Evolutionary conservation across 768 basidiomycete genomes (phyloP).

Genomic region (Aureoboletus auriporus): DNA sequence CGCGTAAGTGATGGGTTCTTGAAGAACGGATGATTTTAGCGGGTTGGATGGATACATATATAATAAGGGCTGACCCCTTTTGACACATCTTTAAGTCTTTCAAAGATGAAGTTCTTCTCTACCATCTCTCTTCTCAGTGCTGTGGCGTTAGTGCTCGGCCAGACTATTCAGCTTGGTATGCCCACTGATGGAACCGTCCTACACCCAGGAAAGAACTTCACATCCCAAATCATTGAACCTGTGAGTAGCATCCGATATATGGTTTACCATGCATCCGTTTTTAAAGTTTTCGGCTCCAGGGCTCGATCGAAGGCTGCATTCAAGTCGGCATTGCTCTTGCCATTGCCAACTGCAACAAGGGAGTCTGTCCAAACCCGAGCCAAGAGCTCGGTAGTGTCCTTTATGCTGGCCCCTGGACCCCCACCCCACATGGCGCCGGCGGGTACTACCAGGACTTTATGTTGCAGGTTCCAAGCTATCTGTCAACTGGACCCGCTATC

Average conservation of each 20-base stretch:
- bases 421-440: conserved; percentile 12
- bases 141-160: conserved; percentile 14
- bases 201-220: conserved; percentile 14
- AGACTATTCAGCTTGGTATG: conserved; percentile 25
- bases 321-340: conserved; percentile 31
- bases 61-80: too few relatives aligned
- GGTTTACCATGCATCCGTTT: neutral
- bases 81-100: too few relatives aligned
- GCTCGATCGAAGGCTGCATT: conserved; percentile 15
- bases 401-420: conserved; percentile 28
- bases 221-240: conserved; percentile 17
- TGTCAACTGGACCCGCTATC: conserved; percentile 19
- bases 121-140: conserved; percentile 6
- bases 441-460: conserved; percentile 30
- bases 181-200: conserved; percentile 20
- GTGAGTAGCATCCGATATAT: conserved; percentile 9
- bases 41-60: too few relatives aligned
- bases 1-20: too few relatives aligned
- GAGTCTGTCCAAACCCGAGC: conserved; percentile 20
- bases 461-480: conserved; percentile 9
- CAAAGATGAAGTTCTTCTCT: conserved; percentile 17
- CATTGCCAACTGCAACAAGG: conserved; percentile 16
- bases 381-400: conserved; percentile 22
- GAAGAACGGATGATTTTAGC: too few relatives aligned
- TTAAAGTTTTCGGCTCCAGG: conserved; percentile 4